Conservation (phyloP, 2,329 filamentous ascomycete species). For the Talaromyces sp. region DNA sequence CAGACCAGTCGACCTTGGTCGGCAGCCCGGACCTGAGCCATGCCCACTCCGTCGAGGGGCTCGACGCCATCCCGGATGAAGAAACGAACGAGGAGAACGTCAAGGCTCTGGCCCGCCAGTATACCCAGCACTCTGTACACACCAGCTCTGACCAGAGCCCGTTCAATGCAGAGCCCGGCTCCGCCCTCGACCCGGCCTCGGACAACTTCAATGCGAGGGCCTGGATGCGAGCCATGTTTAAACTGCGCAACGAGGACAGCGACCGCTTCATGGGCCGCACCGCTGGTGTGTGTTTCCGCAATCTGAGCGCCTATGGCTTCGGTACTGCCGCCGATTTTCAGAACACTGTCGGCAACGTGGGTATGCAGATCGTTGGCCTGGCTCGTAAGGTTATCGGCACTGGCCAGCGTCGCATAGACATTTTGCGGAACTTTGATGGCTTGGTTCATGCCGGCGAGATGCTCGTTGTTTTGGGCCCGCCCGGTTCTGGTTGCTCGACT, state of each 20-base stretch:
- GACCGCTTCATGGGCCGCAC: slow-evolving; percentile 28
- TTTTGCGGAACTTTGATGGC: slow-evolving; percentile 62
- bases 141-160: slow-evolving; percentile 24
- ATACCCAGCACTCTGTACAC: slow-evolving; percentile 10
- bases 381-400: slow-evolving; percentile 29
- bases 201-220: slow-evolving; percentile 39
- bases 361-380: slow-evolving; percentile 31
- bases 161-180: slow-evolving; percentile 29
- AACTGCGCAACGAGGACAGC: slow-evolving; percentile 27
- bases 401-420: slow-evolving; percentile 51
- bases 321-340: slow-evolving; percentile 42
- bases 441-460: slow-evolving; percentile 56
- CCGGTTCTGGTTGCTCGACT: slow-evolving; percentile 63
- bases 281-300: slow-evolving; percentile 40
- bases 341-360: slow-evolving; percentile 37
- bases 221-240: slow-evolving; percentile 41
- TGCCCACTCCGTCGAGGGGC: neutral
- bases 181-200: slow-evolving; percentile 39
- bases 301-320: slow-evolving; percentile 43
- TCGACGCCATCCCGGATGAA: neutral
- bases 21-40: neutral
- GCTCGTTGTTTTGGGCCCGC: slow-evolving; percentile 52
- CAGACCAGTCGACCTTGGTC: neutral
- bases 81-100: neutral
- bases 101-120: slow-evolving; percentile 5